Percentiles rank a stretch among this genome's conserved stretches.
Evolutionary conservation across 2,329 filamentous ascomycete genomes (phyloP).

Genomic region (Pleurostoma richardsiae): DNA sequence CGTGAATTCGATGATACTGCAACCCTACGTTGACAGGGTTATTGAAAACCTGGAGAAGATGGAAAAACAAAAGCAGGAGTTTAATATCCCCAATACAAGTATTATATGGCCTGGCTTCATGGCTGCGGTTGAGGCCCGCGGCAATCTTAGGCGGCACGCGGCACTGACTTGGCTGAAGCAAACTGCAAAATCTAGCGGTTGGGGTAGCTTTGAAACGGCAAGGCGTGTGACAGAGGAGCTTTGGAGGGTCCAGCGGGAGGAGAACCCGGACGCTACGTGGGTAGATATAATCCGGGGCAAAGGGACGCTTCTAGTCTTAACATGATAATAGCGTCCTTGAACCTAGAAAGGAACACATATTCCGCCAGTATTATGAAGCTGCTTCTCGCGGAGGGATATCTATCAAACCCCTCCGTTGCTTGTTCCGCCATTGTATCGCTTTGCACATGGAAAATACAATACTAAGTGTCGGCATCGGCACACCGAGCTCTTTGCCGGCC

Average conservation of each 20-base stretch:
- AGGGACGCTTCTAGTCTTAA: not conserved
- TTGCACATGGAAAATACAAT: not conserved
- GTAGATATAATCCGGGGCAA: not conserved
- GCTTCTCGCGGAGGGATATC: not conserved
- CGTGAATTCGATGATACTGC: not conserved
- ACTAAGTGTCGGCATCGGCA: not conserved
- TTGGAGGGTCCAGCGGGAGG: not conserved
- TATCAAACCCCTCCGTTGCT: not conserved
- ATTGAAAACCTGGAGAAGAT: not conserved
- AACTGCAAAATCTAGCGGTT: not conserved
- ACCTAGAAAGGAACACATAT: not conserved
- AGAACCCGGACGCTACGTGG: not conserved
- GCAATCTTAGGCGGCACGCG: not conserved
- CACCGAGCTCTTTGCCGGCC: conserved; percentile 36
- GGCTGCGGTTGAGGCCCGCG: not conserved
- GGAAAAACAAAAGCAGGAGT: not conserved
- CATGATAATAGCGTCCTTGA: not conserved
- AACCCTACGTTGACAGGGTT: not conserved
- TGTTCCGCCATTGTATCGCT: not conserved
- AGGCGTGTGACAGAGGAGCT: not conserved
- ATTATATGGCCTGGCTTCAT: not conserved
- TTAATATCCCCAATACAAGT: not conserved
- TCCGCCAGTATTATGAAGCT: not conserved
- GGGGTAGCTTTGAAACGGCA: not conserved
- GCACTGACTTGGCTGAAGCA: not conserved